Evolutionary conservation across 2,329 filamentous ascomycete species (phyloP).

Genomic region (Colletotrichum coccodes): DNA sequence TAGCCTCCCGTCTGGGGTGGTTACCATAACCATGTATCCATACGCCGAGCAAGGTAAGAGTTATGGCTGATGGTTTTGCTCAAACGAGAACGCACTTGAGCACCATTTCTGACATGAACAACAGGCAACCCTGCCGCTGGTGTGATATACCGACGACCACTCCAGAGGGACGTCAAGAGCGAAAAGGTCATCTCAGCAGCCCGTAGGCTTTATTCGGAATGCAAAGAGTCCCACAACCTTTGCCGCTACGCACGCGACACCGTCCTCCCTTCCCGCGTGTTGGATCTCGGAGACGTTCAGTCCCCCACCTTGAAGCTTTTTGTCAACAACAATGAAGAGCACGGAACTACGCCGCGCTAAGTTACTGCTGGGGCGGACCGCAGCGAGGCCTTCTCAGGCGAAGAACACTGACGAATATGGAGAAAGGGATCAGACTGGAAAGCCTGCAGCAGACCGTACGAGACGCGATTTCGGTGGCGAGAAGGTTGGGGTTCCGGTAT

Average conservation of each 20-base stretch:
- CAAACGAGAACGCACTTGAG: background rate
- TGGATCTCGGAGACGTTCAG: constrained; percentile 8
- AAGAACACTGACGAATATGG: background rate
- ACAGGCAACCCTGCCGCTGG: background rate
- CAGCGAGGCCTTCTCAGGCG: background rate
- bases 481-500: constrained; percentile 25
- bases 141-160: background rate
- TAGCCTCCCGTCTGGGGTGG: background rate
- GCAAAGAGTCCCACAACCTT: background rate
- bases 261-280: constrained; percentile 13
- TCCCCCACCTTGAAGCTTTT: background rate
- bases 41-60: constrained; percentile 10
- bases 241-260: constrained; percentile 13
- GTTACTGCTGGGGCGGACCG: constrained; percentile 35
- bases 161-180: constrained; percentile 13
- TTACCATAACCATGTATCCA: background rate
- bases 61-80: too few relatives aligned
- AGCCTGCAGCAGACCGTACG: constrained; percentile 9
- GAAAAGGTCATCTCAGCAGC: background rate
- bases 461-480: constrained; percentile 28
- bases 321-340: constrained; percentile 1
- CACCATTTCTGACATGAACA: background rate
- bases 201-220: background rate
- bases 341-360: constrained; percentile 33
- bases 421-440: background rate